Evolutionary conservation across 306 rosid genomes (phyloP), one percentile per base, ranked within the genome.

Genomic region (Rosa persica): DNA sequence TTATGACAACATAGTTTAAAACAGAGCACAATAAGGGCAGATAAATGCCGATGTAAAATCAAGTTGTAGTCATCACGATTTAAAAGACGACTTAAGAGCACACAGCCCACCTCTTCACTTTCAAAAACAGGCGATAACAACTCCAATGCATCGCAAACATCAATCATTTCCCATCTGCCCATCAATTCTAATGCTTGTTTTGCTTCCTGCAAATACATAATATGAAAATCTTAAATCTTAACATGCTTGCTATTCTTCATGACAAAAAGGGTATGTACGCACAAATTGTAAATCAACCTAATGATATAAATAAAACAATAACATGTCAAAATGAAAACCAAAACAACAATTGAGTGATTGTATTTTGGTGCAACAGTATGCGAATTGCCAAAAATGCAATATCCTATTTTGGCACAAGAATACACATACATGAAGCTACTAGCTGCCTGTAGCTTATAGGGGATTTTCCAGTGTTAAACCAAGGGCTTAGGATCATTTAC

Each of bases 121-220:
- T 95, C 97, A 77, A 95, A 95, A 85, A 93, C 93, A 22, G 99
- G 98, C 54, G 99, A 95, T 65, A 95, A 82, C 76, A 95, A 93
- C 87, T 93, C 99, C 85, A 95, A 79, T 15, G 98, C 99, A 81
- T 95, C 99, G 60, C 87, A 88, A 78, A 95, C 98, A 73, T 95
- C 99, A 91, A 95, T 95, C 93, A 89, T 89, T 86, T 91, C 93
- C 99, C 98, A 93, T 87, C 85, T 95, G 47, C 93, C 89, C 92
- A 93, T 93, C 79, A 95, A 86, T 51, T 95, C 97, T 58, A 95
- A 76, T 54, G 97, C 98, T 88, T 93, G 99, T 75, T 95, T 95
- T 81, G 98, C 99, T 89, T 95, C 99, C 99, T 95, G 94, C 77
- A 81, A 65, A 65, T n/a, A 81, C 72, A 88, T 70, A 77, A 67